Base-by-base conservation (phyloP, 2,329 filamentous ascomycete genomes). In the Aureobasidium sp. region DNA sequence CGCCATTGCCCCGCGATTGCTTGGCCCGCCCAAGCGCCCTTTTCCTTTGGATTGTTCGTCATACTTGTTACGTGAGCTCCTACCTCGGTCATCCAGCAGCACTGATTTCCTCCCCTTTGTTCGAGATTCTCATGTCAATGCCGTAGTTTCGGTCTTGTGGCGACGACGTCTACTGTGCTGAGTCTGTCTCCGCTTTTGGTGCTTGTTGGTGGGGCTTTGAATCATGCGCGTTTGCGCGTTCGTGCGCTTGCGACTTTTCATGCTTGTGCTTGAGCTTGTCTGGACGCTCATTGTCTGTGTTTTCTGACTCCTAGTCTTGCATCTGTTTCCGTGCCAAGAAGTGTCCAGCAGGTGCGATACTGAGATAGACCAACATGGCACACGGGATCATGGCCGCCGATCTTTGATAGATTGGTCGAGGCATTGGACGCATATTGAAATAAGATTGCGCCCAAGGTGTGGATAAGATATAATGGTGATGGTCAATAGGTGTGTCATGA, bases 1-100 rank as follows among this genome's bases (percentile, higher is more conserved):
- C 27, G 29, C 41, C 41, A 45, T 45, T 45, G 41, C 41, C 41
- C 41, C 41, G 41, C 41, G 41, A 45, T 45, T 34, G 41, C 41
- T 45, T 45, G 41, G 41, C 38, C 22, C 22, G 11, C 41, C 19
- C 24, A 32, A 45, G 41, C 41, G 41, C 27, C 12, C 27, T 19
- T 45, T 45, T 19, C 27, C 14, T 45, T 45, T 19, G 12, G 7
- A 7, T 12, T 34, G 12, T 24, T 5, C 41, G 19, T n/a, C 41
- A 45, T 45, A 24, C 35, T n/a, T 11, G 30, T n/a, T 14, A 2
- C 12, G 12, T n/a, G n/a, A n/a, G n/a, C n/a, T n/a, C 27, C 27
- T 29, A 8, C 27, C 12, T 29, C 27, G 7, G 4, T 12, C 27
- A 29, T 29, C 7, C 27, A 29, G 27, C 27, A 29, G 7, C 12